Evolutionary conservation across 148 eudicot genomes (phyloP).

Genomic region (Limonium bicolor): DNA sequence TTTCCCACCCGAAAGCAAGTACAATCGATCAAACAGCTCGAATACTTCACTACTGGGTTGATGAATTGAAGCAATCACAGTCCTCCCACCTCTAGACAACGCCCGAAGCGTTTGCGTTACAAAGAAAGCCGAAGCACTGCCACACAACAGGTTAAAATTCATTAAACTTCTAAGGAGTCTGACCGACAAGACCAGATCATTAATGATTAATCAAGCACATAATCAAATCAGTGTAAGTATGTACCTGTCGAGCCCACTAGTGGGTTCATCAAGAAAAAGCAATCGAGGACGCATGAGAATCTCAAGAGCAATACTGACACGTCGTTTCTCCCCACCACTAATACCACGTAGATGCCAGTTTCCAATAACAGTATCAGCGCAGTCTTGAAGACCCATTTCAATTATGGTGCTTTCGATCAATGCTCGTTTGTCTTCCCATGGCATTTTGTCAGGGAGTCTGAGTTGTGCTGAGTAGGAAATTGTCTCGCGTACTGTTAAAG

Average conservation of each 20-base stretch:
- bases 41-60: slow-evolving; percentile 99
- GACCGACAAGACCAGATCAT: too few species aligned
- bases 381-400: slow-evolving; percentile 98
- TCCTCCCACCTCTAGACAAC: slow-evolving; percentile 84
- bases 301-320: slow-evolving; percentile 90
- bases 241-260: slow-evolving; percentile 94
- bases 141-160: background rate
- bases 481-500: slow-evolving; percentile 84
- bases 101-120: slow-evolving; percentile 81
- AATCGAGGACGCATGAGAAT: slow-evolving; percentile 88
- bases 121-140: slow-evolving; percentile 94
- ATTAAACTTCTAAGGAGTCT: too few species aligned
- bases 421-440: slow-evolving; percentile 56
- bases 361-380: slow-evolving; percentile 89
- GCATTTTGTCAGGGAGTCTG: slow-evolving; percentile 69
- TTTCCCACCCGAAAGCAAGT: slow-evolving; percentile 90
- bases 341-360: slow-evolving; percentile 97
- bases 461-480: slow-evolving; percentile 78
- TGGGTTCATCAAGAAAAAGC: slow-evolving; percentile 94
- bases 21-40: slow-evolving; percentile 85
- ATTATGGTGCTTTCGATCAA: slow-evolving; percentile 79
- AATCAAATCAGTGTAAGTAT: background rate
- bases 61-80: slow-evolving; percentile 91
- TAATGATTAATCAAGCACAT: too few species aligned
- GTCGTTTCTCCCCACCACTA: slow-evolving; percentile 86